phyloP scores from a whole-genome alignment of 768 basidiomycete species.

The Tricholoma furcatifolium region DNA sequence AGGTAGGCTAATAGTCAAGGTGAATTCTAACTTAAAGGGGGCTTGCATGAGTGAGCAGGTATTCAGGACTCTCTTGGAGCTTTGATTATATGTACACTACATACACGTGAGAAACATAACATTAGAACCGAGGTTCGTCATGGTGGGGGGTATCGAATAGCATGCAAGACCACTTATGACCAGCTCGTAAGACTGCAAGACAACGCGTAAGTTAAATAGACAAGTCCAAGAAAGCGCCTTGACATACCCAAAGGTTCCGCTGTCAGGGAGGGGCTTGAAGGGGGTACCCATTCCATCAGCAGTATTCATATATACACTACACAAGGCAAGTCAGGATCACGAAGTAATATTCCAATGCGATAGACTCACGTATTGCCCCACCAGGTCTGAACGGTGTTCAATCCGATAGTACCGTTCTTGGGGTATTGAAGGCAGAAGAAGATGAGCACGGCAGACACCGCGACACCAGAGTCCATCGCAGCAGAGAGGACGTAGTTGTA shows the following conservation, averaged over 20 bases:
- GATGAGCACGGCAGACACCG: conserved; percentile 46
- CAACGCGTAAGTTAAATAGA: not conserved
- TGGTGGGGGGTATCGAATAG: too few species aligned
- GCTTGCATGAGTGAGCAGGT: too few species aligned
- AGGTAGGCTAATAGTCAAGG: too few species aligned
- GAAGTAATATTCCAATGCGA: not conserved
- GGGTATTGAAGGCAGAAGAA: conserved; percentile 57
- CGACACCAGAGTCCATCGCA: conserved; percentile 70
- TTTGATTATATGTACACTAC: too few species aligned
- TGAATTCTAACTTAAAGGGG: too few species aligned
- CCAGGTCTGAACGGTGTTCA: conserved; percentile 54
- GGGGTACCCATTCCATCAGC: conserved; percentile 40
- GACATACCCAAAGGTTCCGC: conserved; percentile 31
- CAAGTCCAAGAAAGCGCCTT: not conserved
- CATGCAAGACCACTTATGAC: not conserved
- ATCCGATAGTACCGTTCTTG: conserved; percentile 55
- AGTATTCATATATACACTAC: conserved; percentile 35
- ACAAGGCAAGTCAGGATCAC: not conserved
- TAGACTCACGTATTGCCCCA: conserved; percentile 64
- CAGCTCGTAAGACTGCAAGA: conserved; percentile 17
- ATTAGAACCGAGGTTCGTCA: too few species aligned
- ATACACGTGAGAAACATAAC: too few species aligned
- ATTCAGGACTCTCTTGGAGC: too few species aligned
- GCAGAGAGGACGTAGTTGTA: conserved; percentile 72
- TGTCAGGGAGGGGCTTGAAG: conserved; percentile 27